Base-by-base conservation (phyloP, 805 yeast genomes). In the Pichia cabralensis region DNA sequence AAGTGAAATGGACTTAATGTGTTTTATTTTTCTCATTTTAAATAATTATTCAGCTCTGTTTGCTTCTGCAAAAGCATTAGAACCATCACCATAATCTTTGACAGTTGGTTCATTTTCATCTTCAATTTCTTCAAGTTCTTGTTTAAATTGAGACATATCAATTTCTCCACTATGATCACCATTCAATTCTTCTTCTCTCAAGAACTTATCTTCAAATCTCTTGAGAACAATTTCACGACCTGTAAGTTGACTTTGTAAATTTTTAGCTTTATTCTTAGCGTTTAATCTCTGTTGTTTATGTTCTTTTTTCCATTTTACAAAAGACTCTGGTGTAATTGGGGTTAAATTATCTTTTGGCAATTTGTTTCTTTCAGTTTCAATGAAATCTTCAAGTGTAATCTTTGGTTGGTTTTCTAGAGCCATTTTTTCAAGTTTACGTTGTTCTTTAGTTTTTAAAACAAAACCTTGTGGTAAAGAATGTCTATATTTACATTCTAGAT, bases 381-480 rank as follows among this genome's bases (percentile, higher is more conserved):
- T 72, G 56, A 92, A 92, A 42, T 94, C 98, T 60, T 92, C 99
- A 50, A 92, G 67, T 1, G 97, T 84, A 50, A 94, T 82, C 66
- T 80, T 80, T 35, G 95, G 95, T 50, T 82, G 84, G 36, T 72
- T 66, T 35, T 84, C 95, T 17, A 75, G 69, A 6, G 94, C 95
- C 56, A 80, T 67, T 51, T 77, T 80, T 60, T 92, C 98, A 52
- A 84, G 62, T 53, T 86, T 72, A 69, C 83, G 80, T 58, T 92
- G 96, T 56, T 92, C 98, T 61, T 88, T 89, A 24, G 98, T 94
- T 69, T 92, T 92, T 62, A 92, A 72, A 39, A 84, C 94, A 60
- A 86, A 94, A 1, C 98, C 99, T 30, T 94, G 88, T 26, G 99
- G 99, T 52, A 92, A 68, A 8, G 96, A 81, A 60, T 92, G 99